Evolutionary conservation across 306 rosid genomes (phyloP).

Genomic region (Vicia faba): DNA sequence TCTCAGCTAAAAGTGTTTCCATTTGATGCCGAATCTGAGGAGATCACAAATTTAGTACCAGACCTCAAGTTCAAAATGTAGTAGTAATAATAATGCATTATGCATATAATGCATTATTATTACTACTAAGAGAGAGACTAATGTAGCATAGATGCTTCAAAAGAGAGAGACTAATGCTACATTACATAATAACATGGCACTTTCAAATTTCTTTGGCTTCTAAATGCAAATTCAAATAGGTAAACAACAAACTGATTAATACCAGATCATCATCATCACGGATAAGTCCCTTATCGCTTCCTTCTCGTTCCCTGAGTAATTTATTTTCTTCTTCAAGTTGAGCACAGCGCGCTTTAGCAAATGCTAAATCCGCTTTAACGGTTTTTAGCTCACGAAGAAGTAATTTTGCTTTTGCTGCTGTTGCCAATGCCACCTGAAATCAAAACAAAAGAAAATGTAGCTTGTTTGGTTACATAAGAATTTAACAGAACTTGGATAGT

Average conservation of each 20-base stretch:
- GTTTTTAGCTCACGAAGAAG: slow-evolving; percentile 96
- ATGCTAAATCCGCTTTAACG: slow-evolving; percentile 83
- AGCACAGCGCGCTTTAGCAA: slow-evolving; percentile 86
- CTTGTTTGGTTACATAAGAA: slow-evolving; percentile 24
- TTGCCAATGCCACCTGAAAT: slow-evolving; percentile 94
- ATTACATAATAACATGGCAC: not conserved
- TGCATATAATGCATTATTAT: not conserved
- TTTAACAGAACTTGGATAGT: not conserved
- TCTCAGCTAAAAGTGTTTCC: slow-evolving; percentile 93
- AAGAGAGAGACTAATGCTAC: not conserved
- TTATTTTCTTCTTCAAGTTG: slow-evolving; percentile 98
- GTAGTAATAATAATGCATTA: not conserved
- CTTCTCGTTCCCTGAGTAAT: slow-evolving; percentile 76
- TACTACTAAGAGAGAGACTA: too few relatives aligned
- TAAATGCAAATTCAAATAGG: not conserved
- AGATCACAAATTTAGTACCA: slow-evolving; percentile 19
- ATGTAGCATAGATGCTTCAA: not conserved
- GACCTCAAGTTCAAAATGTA: not conserved
- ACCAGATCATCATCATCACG: slow-evolving; percentile 94
- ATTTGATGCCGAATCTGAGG: slow-evolving; percentile 84
- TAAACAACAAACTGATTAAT: slow-evolving; percentile 18
- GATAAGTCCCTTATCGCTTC: slow-evolving; percentile 69
- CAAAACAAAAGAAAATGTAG: slow-evolving; percentile 35
- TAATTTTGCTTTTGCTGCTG: slow-evolving; percentile 96
- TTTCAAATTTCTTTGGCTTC: not conserved